phyloP scores from a whole-genome alignment of 2,329 filamentous ascomycete genomes.

The Myrmaecium sp. region DNA sequence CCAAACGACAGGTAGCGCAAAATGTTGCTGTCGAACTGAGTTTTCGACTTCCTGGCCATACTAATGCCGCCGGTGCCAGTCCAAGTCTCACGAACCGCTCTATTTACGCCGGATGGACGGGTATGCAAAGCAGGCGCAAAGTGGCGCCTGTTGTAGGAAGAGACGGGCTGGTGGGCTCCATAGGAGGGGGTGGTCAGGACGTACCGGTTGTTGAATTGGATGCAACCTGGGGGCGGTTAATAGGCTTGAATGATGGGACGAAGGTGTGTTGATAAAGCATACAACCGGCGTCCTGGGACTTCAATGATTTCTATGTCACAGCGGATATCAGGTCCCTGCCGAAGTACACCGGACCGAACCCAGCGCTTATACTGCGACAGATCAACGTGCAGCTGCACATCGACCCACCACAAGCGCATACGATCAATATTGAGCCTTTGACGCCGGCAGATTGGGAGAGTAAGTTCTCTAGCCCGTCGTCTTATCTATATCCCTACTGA shows the following conservation, averaged over 20 bases:
- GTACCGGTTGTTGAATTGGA: slow-evolving; percentile 70
- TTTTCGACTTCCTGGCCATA: slow-evolving; percentile 40
- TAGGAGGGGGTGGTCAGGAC: slow-evolving; percentile 55
- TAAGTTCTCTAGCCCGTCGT: slow-evolving; percentile 17
- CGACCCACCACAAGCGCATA: slow-evolving; percentile 80
- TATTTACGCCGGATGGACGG: slow-evolving; percentile 88
- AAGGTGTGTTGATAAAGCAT: slow-evolving; percentile 44
- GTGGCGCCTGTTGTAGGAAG: slow-evolving; percentile 55
- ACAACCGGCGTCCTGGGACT: slow-evolving; percentile 4
- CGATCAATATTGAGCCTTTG: slow-evolving; percentile 89
- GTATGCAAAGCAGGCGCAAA: slow-evolving; percentile 85
- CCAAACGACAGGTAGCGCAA: slow-evolving; percentile 52
- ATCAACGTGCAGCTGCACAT: slow-evolving; percentile 56
- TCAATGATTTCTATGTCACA: too few species aligned
- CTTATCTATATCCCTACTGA: too few species aligned
- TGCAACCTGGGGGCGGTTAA: slow-evolving; percentile 58
- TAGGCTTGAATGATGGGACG: slow-evolving; percentile 67
- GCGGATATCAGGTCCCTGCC: too few species aligned
- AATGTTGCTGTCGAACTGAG: slow-evolving; percentile 91
- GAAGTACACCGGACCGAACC: too few species aligned
- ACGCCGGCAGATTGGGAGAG: slow-evolving; percentile 95
- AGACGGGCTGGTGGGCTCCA: slow-evolving; percentile 49
- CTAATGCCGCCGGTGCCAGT: slow-evolving; percentile 17
- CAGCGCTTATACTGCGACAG: slow-evolving; percentile 17
- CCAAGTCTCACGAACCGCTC: slow-evolving; percentile 40